These are phyloP conservation scores for Neofusicoccum parvum DNA, from an alignment of 2,329 filamentous ascomycete species.

Conservation along the genomic window DNA sequence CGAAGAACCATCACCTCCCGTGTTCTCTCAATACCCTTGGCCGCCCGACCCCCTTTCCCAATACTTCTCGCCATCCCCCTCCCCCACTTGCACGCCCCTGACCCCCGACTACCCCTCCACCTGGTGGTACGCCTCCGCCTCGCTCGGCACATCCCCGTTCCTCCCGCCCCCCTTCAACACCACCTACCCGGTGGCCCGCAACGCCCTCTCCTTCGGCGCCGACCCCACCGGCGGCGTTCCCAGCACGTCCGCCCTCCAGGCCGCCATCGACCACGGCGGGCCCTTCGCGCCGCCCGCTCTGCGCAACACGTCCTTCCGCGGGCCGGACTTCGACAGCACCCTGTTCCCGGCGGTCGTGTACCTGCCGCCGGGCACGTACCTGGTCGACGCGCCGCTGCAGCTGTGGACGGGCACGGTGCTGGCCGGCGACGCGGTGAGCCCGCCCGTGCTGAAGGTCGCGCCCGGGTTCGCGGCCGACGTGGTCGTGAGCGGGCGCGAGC, in stretches of 20 bases:
- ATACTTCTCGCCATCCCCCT: not conserved
- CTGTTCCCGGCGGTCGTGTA: conserved; percentile 30
- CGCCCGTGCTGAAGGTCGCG: not conserved
- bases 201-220: conserved; percentile 36
- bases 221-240: conserved; percentile 36
- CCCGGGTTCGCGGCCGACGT: not conserved
- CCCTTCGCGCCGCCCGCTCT: not conserved
- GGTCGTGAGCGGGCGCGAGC: conserved; percentile 28
- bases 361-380: conserved; percentile 31
- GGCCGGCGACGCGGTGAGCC: not conserved
- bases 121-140: not conserved
- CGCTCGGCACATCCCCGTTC: conserved; percentile 12
- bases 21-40: not conserved
- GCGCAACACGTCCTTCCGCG: not conserved
- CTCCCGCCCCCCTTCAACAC: not conserved
- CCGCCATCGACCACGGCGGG: conserved; percentile 7
- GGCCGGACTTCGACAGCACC: conserved; percentile 22
- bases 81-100: conserved; percentile 1
- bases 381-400: conserved; percentile 27
- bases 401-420: conserved; percentile 22
- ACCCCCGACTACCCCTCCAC: not conserved
- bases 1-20: not conserved
- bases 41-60: not conserved
- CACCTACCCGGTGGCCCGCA: conserved; percentile 37
- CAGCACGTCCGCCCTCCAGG: conserved; percentile 27